These are phyloP conservation scores for Rubroboletus pulcherrimus DNA, from an alignment of 768 basidiomycete genomes.

Conservation along the genomic window DNA sequence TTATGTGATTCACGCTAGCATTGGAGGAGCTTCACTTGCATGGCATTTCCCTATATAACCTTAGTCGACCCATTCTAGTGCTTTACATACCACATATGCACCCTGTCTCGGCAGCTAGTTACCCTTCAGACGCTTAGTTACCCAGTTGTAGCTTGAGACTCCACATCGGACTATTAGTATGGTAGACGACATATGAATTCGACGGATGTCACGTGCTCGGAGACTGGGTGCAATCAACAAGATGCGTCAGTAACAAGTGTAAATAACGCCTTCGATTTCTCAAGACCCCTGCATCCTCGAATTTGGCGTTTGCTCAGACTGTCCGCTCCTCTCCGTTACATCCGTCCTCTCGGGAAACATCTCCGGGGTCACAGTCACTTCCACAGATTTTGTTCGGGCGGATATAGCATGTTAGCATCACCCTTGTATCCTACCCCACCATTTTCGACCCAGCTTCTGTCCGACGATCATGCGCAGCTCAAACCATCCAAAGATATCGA, in stretches of 20 bases:
- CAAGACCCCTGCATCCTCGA: neutral
- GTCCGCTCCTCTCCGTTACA: constrained; percentile 12
- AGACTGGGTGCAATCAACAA: constrained; percentile 7
- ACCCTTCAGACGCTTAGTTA: constrained; percentile 1
- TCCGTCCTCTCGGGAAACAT: constrained; percentile 6
- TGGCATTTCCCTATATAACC: neutral
- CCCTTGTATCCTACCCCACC: constrained; percentile 54
- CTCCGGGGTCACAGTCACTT: neutral
- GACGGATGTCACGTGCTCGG: no score
- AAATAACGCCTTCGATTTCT: constrained; percentile 24
- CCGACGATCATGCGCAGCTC: constrained; percentile 54
- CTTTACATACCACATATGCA: neutral
- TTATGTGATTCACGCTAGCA: constrained; percentile 14
- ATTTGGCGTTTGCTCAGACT: constrained; percentile 11
- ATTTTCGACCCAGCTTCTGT: constrained; percentile 46
- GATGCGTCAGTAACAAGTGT: constrained; percentile 23
- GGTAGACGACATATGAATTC: no score
- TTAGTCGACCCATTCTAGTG: constrained; percentile 6
- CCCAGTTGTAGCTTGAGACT: neutral
- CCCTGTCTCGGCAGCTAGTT: neutral
- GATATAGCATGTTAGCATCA: constrained; percentile 59
- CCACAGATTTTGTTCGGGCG: constrained; percentile 3
- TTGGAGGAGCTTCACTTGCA: neutral
- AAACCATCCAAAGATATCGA: constrained; percentile 69
- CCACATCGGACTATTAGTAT: neutral